A percentile compares a stretch with the other conserved stretches of the same genome.
Conservation (phyloP, 139 green algal species). For the Volvox reticuliferus region DNA sequence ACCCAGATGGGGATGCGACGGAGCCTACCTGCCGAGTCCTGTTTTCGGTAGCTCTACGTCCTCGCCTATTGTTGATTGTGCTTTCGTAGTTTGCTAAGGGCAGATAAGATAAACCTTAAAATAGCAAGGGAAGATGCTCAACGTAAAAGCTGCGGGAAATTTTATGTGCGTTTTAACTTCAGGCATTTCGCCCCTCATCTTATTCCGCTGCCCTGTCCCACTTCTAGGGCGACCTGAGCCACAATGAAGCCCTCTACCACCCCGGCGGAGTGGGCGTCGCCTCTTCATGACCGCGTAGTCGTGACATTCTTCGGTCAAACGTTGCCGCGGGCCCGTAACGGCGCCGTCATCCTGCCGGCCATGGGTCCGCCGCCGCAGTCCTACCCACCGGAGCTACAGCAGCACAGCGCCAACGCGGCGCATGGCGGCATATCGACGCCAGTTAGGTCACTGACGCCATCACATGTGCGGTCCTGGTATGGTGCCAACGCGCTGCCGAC, state of each 20-base stretch:
- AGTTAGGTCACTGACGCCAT: not conserved
- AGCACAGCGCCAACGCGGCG: too few relatives aligned
- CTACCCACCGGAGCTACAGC: not conserved
- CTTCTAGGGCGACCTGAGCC: conserved; percentile 2
- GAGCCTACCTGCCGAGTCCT: too few relatives aligned
- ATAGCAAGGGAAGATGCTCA: too few relatives aligned
- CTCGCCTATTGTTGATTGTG: too few relatives aligned
- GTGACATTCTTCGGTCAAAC: conserved; percentile 24
- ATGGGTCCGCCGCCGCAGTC: not conserved
- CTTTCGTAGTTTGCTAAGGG: too few relatives aligned
- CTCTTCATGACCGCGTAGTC: not conserved
- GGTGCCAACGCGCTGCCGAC: not conserved
- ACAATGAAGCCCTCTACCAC: not conserved
- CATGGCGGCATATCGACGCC: too few relatives aligned
- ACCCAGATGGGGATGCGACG: too few relatives aligned
- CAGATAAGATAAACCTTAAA: too few relatives aligned
- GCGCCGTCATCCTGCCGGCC: conserved; percentile 6
- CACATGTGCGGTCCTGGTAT: not conserved
- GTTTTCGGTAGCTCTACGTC: not conserved
- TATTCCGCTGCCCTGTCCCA: not conserved
- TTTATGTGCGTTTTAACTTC: too few relatives aligned
- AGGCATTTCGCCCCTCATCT: too few relatives aligned
- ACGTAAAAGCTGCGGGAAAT: too few relatives aligned
- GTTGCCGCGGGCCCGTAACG: not conserved
- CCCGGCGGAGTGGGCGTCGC: not conserved